A percentile compares a stretch with the other conserved stretches of the same genome.
Conservation (phyloP, 2,329 filamentous ascomycete species). For the Hypoxylon sp. region DNA sequence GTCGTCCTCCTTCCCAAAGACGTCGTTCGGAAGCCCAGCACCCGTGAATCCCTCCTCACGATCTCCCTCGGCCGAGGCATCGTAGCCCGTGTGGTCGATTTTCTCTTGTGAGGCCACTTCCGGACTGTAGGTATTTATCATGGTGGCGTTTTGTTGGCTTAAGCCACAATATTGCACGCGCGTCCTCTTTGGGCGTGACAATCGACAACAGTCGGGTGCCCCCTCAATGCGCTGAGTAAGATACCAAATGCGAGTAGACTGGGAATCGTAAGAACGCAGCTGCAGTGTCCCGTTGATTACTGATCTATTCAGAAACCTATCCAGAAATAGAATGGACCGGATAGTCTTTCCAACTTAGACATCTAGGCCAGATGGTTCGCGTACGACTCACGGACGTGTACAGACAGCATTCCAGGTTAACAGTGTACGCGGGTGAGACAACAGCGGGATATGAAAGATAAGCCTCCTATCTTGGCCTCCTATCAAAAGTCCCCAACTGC, state of each 20-base stretch:
- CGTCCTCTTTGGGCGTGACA: not conserved
- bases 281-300: not conserved
- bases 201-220: not conserved
- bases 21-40: conserved; percentile 51
- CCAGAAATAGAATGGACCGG: not conserved
- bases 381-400: not conserved
- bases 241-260: not conserved
- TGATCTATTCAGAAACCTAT: not conserved
- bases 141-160: conserved; percentile 1
- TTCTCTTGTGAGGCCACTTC: conserved; percentile 19
- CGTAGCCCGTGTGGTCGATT: not conserved
- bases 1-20: conserved; percentile 56
- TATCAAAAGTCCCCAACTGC: not conserved
- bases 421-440: conserved; percentile 3
- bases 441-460: conserved; percentile 26
- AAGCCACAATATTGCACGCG: not conserved
- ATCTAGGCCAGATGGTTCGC: not conserved
- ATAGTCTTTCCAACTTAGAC: not conserved
- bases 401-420: not conserved
- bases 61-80: conserved; percentile 18
- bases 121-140: conserved; percentile 19
- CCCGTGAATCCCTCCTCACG: conserved; percentile 24
- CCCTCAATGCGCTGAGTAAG: not conserved
- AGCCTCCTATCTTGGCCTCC: conserved; percentile 8
- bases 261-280: not conserved